Percentiles rank a stretch among this genome's conserved stretches.
Evolutionary conservation across 2,329 filamentous ascomycete species (phyloP).

Genomic region (Colletotrichum simmondsii): DNA sequence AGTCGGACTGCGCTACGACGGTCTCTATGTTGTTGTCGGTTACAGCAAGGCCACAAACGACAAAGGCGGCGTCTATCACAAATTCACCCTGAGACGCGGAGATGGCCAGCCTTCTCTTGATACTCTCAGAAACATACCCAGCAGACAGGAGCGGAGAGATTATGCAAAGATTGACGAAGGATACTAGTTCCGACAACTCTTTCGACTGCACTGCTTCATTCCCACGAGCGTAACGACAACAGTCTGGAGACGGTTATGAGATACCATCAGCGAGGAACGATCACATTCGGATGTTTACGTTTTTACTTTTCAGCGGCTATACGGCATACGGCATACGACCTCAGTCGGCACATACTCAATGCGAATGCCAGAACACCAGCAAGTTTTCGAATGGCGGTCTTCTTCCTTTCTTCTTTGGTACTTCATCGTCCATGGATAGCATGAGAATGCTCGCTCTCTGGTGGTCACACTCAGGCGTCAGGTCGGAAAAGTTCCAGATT

Average conservation of each 20-base stretch:
- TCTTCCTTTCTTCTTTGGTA: neutral
- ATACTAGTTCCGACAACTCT: neutral
- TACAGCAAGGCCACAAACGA: constrained; percentile 22
- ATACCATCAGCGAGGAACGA: neutral
- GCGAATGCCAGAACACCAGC: neutral
- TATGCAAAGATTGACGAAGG: neutral
- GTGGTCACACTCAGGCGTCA: neutral
- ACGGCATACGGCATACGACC: neutral
- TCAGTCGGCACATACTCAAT: neutral
- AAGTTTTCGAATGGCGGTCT: neutral
- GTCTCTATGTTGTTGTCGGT: constrained; percentile 39
- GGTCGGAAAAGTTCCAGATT: neutral
- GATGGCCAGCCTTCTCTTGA: neutral
- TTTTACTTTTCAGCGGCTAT: neutral
- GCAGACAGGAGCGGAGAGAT: neutral
- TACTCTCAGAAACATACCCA: neutral
- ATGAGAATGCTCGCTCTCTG: neutral
- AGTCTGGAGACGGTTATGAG: neutral
- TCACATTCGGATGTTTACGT: neutral
- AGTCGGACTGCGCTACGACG: constrained; percentile 49
- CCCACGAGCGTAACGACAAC: too few species aligned
- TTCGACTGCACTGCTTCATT: neutral
- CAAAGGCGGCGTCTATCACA: constrained; percentile 35
- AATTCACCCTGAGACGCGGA: constrained; percentile 12
- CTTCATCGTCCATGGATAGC: neutral